Percentiles rank a stretch among this genome's conserved stretches.
These are phyloP conservation scores for Stagonosporopsis rhizophila DNA, from an alignment of 2,329 filamentous ascomycete genomes.

Conservation along the genomic window DNA sequence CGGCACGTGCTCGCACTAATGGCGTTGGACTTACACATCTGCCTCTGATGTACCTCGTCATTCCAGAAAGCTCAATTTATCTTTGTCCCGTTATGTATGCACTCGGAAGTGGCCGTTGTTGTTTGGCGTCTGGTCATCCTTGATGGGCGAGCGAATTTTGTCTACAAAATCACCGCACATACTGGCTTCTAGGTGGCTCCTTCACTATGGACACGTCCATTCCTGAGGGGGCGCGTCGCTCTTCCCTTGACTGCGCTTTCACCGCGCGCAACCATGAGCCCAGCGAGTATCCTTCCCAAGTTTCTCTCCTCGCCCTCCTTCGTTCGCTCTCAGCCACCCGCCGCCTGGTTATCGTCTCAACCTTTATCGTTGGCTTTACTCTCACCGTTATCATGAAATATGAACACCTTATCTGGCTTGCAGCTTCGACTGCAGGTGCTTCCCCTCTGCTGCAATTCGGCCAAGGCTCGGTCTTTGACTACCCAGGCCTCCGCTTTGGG, in stretches of 20 bases:
- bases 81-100: not conserved
- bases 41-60: not conserved
- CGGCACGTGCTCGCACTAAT: conserved; percentile 2
- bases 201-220: conserved; percentile 7
- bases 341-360: conserved; percentile 3
- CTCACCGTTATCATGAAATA: conserved; percentile 29
- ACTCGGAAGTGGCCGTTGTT: not conserved
- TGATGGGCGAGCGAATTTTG: not conserved
- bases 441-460: conserved; percentile 5
- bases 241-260: conserved; percentile 8
- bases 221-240: conserved; percentile 1
- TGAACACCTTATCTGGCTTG: conserved; percentile 21
- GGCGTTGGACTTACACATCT: not conserved
- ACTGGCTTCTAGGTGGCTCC: not conserved
- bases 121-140: not conserved
- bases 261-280: not conserved
- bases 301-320: not conserved
- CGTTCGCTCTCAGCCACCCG: not conserved
- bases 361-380: conserved; percentile 19
- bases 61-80: too few species aligned
- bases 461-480: conserved; percentile 19
- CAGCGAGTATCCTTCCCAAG: too few species aligned
- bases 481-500: conserved; percentile 36
- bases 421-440: conserved; percentile 15
- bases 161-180: not conserved